Evolutionary conservation across 1,284 basidiomycete genomes (phyloP).

Genomic region (Rhodotorula sp.): DNA sequence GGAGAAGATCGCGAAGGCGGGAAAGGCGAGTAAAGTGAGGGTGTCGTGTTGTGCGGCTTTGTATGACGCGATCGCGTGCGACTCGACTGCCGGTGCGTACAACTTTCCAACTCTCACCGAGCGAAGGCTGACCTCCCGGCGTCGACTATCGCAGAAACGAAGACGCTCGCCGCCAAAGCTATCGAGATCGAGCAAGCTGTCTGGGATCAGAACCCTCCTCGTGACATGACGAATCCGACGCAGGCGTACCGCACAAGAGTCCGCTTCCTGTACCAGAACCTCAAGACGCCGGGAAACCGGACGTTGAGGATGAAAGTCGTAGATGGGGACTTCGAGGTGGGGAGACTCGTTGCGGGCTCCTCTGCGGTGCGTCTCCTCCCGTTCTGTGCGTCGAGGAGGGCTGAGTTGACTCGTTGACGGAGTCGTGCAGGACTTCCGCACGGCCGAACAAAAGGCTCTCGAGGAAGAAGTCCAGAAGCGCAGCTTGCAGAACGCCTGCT

Average conservation of each 20-base stretch:
- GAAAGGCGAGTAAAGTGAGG: constrained; percentile 49
- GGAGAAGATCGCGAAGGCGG: constrained; percentile 64
- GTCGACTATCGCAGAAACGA: constrained; percentile 44
- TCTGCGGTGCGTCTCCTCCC: not conserved
- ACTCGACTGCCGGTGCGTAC: constrained; percentile 69
- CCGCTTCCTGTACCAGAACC: constrained; percentile 78
- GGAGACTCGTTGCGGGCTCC: constrained; percentile 54
- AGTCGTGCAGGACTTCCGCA: constrained; percentile 3
- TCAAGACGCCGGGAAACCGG: constrained; percentile 93
- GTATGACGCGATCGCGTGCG: constrained; percentile 80
- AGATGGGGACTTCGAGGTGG: constrained; percentile 67
- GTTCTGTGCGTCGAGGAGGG: rapidly evolving
- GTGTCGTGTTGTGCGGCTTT: constrained; percentile 70
- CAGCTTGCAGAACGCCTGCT: not conserved
- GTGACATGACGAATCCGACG: constrained; percentile 47
- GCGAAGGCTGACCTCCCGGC: not conserved
- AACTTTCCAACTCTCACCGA: not conserved
- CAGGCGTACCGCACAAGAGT: constrained; percentile 72
- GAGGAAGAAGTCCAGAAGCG: not conserved
- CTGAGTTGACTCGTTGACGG: not conserved
- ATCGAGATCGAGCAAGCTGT: not conserved
- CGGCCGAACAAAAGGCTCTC: not conserved
- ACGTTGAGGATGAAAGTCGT: constrained; percentile 76
- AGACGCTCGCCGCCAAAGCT: constrained; percentile 28
- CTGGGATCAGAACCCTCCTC: not conserved